Evolutionary conservation across 805 yeast species (phyloP).

Genomic region (Ogataea methanolica): DNA sequence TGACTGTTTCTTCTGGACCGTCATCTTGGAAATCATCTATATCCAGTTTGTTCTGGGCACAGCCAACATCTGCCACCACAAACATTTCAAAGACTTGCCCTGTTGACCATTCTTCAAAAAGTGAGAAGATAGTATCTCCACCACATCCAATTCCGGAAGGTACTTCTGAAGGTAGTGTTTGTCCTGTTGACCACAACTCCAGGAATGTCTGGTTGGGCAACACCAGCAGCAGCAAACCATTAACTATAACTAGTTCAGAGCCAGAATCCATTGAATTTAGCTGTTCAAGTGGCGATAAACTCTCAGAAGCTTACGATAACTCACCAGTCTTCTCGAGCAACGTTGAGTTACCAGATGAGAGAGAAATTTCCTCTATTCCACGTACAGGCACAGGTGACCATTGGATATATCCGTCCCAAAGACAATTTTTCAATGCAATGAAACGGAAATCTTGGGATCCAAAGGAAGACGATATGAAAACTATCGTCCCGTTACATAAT

Average conservation of each 20-base stretch:
- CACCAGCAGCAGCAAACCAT: neutral
- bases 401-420: slow-evolving; percentile 96
- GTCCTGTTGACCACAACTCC: slow-evolving; percentile 38
- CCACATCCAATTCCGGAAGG: slow-evolving; percentile 9
- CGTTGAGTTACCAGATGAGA: slow-evolving; percentile 55
- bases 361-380: slow-evolving; percentile 81
- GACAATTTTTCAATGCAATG: slow-evolving; percentile 95
- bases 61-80: neutral
- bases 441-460: slow-evolving; percentile 86
- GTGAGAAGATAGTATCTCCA: neutral
- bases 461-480: slow-evolving; percentile 72
- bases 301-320: slow-evolving; percentile 27
- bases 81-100: neutral
- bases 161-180: slow-evolving; percentile 23
- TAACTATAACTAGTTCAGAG: slow-evolving; percentile 17
- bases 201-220: slow-evolving; percentile 33
- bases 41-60: slow-evolving; percentile 5
- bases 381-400: slow-evolving; percentile 61
- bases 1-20: neutral
- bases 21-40: neutral
- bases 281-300: slow-evolving; percentile 34
- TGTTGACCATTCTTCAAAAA: neutral
- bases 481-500: slow-evolving; percentile 92
- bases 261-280: slow-evolving; percentile 37
- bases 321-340: slow-evolving; percentile 30